Evolutionary conservation across 805 yeast genomes (phyloP).

Genomic region (Wickerhamomyces hampshirensis): DNA sequence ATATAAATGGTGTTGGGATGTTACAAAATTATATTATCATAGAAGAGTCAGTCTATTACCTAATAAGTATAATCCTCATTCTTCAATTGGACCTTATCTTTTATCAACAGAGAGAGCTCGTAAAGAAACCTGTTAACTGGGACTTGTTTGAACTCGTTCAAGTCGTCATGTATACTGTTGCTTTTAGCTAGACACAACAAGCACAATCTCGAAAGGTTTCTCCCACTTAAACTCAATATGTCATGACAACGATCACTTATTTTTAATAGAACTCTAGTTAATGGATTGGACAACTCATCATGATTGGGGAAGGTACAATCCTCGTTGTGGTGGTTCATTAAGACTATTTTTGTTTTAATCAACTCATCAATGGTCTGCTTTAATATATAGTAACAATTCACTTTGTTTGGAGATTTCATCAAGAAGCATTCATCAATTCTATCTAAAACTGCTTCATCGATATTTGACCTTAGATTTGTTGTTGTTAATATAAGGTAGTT

Average conservation of each 20-base stretch:
- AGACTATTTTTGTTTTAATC: neutral
- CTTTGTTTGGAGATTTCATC: slow-evolving; percentile 30
- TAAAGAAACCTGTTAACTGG: neutral
- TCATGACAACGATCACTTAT: slow-evolving; percentile 5
- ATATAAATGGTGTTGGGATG: neutral
- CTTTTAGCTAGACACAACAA: slow-evolving; percentile 2
- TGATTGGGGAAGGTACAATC: neutral
- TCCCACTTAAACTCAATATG: slow-evolving; percentile 7
- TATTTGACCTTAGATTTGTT: slow-evolving; percentile 32
- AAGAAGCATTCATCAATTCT: slow-evolving; percentile 34
- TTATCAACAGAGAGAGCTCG: neutral
- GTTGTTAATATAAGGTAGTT: slow-evolving; percentile 38
- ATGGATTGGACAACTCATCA: neutral
- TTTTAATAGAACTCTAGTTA: neutral
- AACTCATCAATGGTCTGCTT: slow-evolving; percentile 20
- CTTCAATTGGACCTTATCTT: neutral
- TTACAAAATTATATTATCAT: too few relatives aligned
- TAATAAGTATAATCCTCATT: neutral
- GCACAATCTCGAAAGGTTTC: slow-evolving; percentile 8
- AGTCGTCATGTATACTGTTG: neutral
- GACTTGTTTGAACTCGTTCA: neutral
- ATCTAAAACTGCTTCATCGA: slow-evolving; percentile 42
- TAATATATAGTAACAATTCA: slow-evolving; percentile 27
- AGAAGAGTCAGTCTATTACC: neutral
- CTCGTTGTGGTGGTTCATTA: too few relatives aligned